Evolutionary conservation across 495 filamentous ascomycete genomes (phyloP), one percentile per base, ranked within the genome.

Genomic region (Lasiosphaeria miniovina): DNA sequence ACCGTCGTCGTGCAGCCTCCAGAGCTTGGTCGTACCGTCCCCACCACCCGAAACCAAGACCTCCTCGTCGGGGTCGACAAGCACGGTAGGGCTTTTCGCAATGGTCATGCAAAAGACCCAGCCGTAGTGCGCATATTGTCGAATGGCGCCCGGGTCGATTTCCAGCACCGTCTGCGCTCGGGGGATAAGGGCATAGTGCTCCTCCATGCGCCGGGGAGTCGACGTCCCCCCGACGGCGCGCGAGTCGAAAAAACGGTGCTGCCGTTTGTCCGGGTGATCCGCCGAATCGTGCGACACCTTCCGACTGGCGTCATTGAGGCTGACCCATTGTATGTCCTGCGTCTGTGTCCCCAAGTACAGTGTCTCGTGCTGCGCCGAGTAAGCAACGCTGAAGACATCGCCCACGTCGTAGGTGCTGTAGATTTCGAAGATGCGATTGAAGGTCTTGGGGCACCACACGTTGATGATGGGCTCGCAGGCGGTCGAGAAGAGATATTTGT

Each of bases 101-200:
- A 98, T 76, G 0, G 91, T 79, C 93, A 98, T 96, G 64, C 90
- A 95, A 66, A 98, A 96, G 0, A 98, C 84, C 72, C 96, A 98
- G 12, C 94, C 94, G 72, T 85, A 94, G 67, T 98, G 94, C 0
- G 94, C 90, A 69, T 96, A 98, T 52, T 96, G 86, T 50, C 81
- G 83, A 56, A 96, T 89, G 58, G 95, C 84, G 12, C 88, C 80
- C 33, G 86, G 85, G 66, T 91, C 90, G 67, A 96, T 93, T 67
- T 95, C 91, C 12, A 97, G 78, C 9, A 87, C 69, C 5, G 66
- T 59, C 65, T 80, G 86, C 67, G 71, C 87, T 79, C 68, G 88
- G 12, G 76, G 77, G 17, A 80, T 77, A 9, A 80, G 59, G n/a
- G 70, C 63, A 61, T 74, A 77, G 11, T 74, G 77, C 57, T 75